phyloP scores from a whole-genome alignment of 2,329 filamentous ascomycete genomes.

The Gnomoniopsis sp. region DNA sequence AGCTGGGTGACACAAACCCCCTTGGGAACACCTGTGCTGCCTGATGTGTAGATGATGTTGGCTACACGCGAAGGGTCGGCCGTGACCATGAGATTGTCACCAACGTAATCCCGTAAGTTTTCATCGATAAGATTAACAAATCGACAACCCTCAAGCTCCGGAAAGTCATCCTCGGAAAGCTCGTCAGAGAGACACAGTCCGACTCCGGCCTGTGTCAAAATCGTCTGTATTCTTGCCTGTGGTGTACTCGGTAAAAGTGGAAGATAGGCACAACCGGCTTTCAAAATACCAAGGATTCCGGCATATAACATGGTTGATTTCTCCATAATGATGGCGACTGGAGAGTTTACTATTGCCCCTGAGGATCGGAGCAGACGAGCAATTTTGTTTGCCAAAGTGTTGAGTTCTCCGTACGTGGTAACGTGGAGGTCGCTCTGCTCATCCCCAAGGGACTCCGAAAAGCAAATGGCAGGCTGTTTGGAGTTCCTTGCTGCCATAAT shows the following conservation, averaged over 20 bases:
- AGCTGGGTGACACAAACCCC: slow-evolving; percentile 74
- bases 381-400: slow-evolving; percentile 60
- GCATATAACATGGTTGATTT: slow-evolving; percentile 73
- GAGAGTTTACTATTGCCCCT: slow-evolving; percentile 47
- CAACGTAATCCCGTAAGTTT: slow-evolving; percentile 27
- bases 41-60: slow-evolving; percentile 81
- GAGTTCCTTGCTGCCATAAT: slow-evolving; percentile 44
- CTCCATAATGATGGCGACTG: slow-evolving; percentile 74
- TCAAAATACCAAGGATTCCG: slow-evolving; percentile 70
- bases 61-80: slow-evolving; percentile 53
- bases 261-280: slow-evolving; percentile 75
- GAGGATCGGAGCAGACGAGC: slow-evolving; percentile 50
- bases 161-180: slow-evolving; percentile 19
- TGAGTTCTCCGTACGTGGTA: slow-evolving; percentile 64
- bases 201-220: slow-evolving; percentile 59
- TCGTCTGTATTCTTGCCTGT: slow-evolving; percentile 52
- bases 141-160: slow-evolving; percentile 16
- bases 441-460: slow-evolving; percentile 48
- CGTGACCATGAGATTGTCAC: slow-evolving; percentile 33
- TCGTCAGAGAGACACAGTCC: slow-evolving; percentile 40
- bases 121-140: slow-evolving; percentile 33
- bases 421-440: slow-evolving; percentile 32
- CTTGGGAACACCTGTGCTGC: slow-evolving; percentile 77
- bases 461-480: slow-evolving; percentile 58
- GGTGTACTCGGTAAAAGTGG: slow-evolving; percentile 75